A percentile compares a stretch with the other conserved stretches of the same genome.
Evolutionary conservation across 345 rosid genomes (phyloP).

Genomic region (Syzygium grande): DNA sequence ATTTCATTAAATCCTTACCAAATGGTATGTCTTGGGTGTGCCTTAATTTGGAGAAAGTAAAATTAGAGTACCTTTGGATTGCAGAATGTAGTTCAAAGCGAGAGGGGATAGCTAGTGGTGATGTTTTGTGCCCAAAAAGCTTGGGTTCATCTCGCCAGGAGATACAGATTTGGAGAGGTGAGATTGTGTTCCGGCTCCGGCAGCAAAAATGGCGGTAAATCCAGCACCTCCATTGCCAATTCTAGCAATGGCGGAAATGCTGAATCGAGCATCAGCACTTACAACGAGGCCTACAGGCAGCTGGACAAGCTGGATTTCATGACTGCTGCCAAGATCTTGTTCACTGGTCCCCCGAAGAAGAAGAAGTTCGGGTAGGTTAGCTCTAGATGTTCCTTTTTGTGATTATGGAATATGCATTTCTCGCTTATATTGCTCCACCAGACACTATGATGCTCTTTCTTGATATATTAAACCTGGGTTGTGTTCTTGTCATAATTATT

Average conservation of each 20-base stretch:
- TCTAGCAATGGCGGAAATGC: conserved; percentile 11
- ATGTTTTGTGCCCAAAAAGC: conserved; percentile 38
- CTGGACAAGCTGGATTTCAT: conserved; percentile 72
- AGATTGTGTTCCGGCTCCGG: conserved; percentile 19
- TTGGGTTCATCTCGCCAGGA: conserved; percentile 20
- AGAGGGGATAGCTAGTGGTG: conserved; percentile 1
- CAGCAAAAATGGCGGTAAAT: conserved; percentile 9
- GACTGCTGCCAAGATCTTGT: conserved; percentile 72
- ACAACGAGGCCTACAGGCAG: conserved; percentile 48
- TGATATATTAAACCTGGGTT: neutral
- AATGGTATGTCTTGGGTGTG: neutral
- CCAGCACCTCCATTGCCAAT: neutral
- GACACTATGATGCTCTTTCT: neutral
- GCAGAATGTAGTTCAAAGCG: neutral
- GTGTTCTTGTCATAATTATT: neutral
- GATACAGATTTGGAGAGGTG: conserved; percentile 2
- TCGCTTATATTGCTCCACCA: neutral
- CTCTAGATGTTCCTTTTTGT: neutral
- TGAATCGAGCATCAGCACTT: conserved; percentile 35
- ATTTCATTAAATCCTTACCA: neutral
- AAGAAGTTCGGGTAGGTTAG: conserved; percentile 66
- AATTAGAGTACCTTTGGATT: neutral
- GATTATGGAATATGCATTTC: neutral
- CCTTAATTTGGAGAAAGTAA: neutral
- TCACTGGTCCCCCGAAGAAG: conserved; percentile 51